Conservation (phyloP, 805 yeast species). For the Nakazawaea holstii region DNA sequence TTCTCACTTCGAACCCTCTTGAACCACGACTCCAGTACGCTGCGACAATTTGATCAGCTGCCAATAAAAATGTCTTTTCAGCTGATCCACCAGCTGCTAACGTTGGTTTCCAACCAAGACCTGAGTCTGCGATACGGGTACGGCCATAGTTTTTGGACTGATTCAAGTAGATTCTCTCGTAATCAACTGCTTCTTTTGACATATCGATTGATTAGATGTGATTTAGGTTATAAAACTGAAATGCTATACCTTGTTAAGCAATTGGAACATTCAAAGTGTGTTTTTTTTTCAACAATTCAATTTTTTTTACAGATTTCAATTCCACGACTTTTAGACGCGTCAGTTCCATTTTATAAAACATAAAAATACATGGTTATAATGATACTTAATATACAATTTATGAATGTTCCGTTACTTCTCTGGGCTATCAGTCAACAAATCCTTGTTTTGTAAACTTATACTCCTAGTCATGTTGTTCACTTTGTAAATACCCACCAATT, state of each 20-base stretch:
- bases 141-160: slow-evolving; percentile 82
- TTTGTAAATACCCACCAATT: slow-evolving; percentile 92
- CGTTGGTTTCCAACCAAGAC: slow-evolving; percentile 90
- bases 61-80: slow-evolving; percentile 60
- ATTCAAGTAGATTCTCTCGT: slow-evolving; percentile 85
- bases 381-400: background rate
- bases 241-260: background rate
- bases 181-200: slow-evolving; percentile 45
- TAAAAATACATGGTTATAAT: background rate
- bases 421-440: slow-evolving; percentile 20
- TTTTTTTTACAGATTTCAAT: background rate
- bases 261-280: background rate
- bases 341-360: background rate
- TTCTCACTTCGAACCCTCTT: slow-evolving; percentile 82
- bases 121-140: slow-evolving; percentile 93
- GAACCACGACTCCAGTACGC: slow-evolving; percentile 92
- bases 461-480: slow-evolving; percentile 87
- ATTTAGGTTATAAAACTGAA: background rate
- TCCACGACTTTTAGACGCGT: slow-evolving; percentile 1
- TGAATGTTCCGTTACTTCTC: background rate
- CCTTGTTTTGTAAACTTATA: slow-evolving; percentile 68
- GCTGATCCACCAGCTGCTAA: slow-evolving; percentile 39
- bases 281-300: background rate
- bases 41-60: slow-evolving; percentile 77
- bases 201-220: background rate